These are phyloP conservation scores for Singerocomus inundabilis DNA, from an alignment of 1,284 basidiomycete species.

Conservation along the genomic window DNA sequence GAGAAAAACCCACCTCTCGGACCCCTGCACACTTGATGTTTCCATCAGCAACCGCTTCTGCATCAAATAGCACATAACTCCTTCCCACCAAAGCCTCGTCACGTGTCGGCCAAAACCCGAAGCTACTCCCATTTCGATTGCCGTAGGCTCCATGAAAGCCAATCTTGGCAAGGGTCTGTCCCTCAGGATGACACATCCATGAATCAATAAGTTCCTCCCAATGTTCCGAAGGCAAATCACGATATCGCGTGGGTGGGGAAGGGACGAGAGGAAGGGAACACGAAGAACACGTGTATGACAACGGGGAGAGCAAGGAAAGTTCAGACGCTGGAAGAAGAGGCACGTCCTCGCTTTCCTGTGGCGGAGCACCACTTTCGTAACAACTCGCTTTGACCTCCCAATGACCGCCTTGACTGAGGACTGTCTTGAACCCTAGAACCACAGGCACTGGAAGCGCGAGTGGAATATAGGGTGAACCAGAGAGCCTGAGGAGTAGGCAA, in stretches of 20 bases:
- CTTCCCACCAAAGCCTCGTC: conserved; percentile 81
- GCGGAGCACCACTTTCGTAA: conserved; percentile 22
- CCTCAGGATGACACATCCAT: conserved; percentile 96
- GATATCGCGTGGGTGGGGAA: conserved; percentile 52
- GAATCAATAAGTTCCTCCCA: conserved; percentile 97
- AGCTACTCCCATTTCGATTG: conserved; percentile 3
- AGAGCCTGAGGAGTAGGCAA: conserved; percentile 55
- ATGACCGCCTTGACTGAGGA: conserved; percentile 53
- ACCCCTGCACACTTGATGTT: conserved; percentile 52
- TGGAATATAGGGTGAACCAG: conserved; percentile 55
- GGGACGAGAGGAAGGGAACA: conserved; percentile 75
- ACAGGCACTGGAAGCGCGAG: conserved; percentile 68
- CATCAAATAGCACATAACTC: conserved; percentile 79
- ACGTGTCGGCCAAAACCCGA: conserved; percentile 75
- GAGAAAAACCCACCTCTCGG: conserved; percentile 53
- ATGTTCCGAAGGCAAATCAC: conserved; percentile 90
- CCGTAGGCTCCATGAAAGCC: conserved; percentile 40
- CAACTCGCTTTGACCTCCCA: conserved; percentile 68
- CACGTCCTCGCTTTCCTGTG: conserved; percentile 20
- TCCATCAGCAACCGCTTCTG: conserved; percentile 50
- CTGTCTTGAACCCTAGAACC: conserved; percentile 56
- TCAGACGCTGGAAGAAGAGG: conserved; percentile 68
- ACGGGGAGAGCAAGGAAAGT: conserved; percentile 50
- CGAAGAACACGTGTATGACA: conserved; percentile 66
- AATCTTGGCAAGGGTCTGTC: conserved; percentile 66